Percentiles rank a stretch among this genome's conserved stretches.
Evolutionary conservation across 1,284 basidiomycete species (phyloP).

Genomic region (Trichosporon coremiiforme): DNA sequence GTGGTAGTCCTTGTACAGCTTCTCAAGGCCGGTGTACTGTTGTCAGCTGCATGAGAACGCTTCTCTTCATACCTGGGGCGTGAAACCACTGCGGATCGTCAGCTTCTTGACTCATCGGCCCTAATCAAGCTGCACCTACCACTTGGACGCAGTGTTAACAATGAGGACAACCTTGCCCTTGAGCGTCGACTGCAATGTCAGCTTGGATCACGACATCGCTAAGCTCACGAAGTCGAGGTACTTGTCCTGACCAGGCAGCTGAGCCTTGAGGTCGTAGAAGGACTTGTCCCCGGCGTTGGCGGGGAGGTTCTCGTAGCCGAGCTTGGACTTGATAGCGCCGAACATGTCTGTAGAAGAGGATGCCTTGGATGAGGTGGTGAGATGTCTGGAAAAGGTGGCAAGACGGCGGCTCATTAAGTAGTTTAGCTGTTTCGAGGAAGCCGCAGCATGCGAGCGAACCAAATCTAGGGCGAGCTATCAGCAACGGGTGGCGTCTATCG

Average conservation of each 20-base stretch:
- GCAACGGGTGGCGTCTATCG: conserved; percentile 4
- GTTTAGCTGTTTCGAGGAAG: conserved; percentile 3
- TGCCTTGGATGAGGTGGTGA: conserved; percentile 10
- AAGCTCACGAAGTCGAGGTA: conserved; percentile 49
- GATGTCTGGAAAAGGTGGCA: neutral
- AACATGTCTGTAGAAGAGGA: conserved; percentile 24
- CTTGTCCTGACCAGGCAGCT: conserved; percentile 50
- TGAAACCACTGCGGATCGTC: conserved; percentile 46
- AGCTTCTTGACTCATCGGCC: conserved; percentile 11
- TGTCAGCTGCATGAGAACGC: conserved; percentile 16
- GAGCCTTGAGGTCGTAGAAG: conserved; percentile 58
- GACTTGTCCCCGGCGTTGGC: conserved; percentile 37
- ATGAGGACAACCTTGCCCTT: conserved; percentile 62
- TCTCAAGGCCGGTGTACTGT: conserved; percentile 59
- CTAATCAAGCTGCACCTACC: conserved; percentile 39
- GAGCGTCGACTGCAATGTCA: conserved; percentile 39
- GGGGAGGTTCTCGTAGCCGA: conserved; percentile 44
- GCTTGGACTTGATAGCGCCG: conserved; percentile 24
- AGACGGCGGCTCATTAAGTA: conserved; percentile 5
- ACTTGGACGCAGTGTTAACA: conserved; percentile 62
- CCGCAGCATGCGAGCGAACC: neutral
- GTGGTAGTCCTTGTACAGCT: conserved; percentile 59
- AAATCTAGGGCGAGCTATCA: conserved; percentile 7
- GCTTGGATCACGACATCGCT: neutral
- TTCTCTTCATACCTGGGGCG: conserved; percentile 40